phyloP scores from a whole-genome alignment of 1,139 yeast genomes.

The Candida sojae region DNA sequence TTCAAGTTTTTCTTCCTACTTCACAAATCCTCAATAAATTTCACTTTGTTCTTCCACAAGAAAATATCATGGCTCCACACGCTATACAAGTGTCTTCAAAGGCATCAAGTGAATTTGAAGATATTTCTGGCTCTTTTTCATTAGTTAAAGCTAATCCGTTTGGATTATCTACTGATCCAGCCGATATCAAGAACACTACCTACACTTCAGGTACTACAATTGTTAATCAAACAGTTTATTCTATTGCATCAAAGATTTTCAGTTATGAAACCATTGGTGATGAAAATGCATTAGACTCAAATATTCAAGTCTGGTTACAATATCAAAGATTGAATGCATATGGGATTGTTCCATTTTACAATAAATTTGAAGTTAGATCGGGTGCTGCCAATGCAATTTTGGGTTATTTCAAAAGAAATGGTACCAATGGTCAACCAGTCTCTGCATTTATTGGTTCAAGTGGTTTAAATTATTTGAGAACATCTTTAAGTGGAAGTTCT shows the following conservation, averaged over 20 bases:
- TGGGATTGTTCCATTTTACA: slow-evolving; percentile 59
- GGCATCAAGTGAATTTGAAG: slow-evolving; percentile 3
- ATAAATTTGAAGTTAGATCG: slow-evolving; percentile 70
- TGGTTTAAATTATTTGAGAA: slow-evolving; percentile 69
- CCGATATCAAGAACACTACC: slow-evolving; percentile 47
- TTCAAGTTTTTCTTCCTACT: too few species aligned
- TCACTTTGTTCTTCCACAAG: neutral
- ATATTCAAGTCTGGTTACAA: slow-evolving; percentile 61
- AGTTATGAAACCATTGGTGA: slow-evolving; percentile 69
- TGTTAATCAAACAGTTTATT: slow-evolving; percentile 66
- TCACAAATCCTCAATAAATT: neutral
- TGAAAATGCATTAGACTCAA: slow-evolving; percentile 59
- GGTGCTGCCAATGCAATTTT: slow-evolving; percentile 83
- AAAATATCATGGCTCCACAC: slow-evolving; percentile 9
- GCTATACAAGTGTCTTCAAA: slow-evolving; percentile 1
- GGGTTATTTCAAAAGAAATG: slow-evolving; percentile 60
- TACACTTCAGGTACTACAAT: slow-evolving; percentile 67
- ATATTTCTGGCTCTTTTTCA: slow-evolving; percentile 4
- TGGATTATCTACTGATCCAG: slow-evolving; percentile 61
- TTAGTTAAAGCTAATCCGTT: slow-evolving; percentile 45
- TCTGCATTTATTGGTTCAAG: slow-evolving; percentile 67
- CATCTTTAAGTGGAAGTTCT: slow-evolving; percentile 39
- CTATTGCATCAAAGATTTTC: slow-evolving; percentile 65
- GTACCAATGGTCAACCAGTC: slow-evolving; percentile 41
- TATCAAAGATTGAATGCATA: slow-evolving; percentile 53